Evolutionary conservation across 345 rosid species (phyloP), one percentile per base, ranked within the genome.

Genomic region (Aquilaria sinensis): DNA sequence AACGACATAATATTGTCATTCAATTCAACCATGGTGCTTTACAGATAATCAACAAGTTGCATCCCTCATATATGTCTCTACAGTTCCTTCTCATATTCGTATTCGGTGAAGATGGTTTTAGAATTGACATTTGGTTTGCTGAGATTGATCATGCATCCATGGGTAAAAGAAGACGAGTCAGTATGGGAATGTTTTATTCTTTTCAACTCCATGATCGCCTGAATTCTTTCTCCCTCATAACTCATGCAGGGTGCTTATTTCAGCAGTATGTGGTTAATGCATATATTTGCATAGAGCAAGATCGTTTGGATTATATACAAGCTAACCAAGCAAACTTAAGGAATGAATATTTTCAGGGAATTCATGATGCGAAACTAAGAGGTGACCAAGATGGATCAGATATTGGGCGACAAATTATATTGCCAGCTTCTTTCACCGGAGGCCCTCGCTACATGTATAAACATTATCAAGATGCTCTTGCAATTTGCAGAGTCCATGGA

Each of bases 31-130:
- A 4, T 50, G 53, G 16, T 1, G 4, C 6, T 2, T 16, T 50
- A 12, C 14, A 50, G 12, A 7, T 11, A 13, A 50, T 50, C 0
- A 41, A 9, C 10, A 41, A 51, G 12, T 6, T 54, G 6, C 64
- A 53, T 16, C 59, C 71, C 3, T 2, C 41, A 2, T 60, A 48
- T 10, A 65, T 70, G 70, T 12, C 56, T 1, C 2, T 70, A 14
- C 61, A 65, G 6, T 70, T 52, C 53, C 62, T 55, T 2, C 5
- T 68, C 0, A 3, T 68, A 1, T 61, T 53, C 6, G 56, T 47
- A 7, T 68, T 31, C 31, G 61, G 66, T n/a, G 61, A 68, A 32
- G 37, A 46, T 60, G 72, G 66, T 0, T 30, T 52, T 10, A 13
- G 6, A 16, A 7, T 43, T 2, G 5, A 16, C 5, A 50, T 50